These are phyloP conservation scores for Penicillium fuscoglaucum DNA, from an alignment of 2,329 filamentous ascomycete genomes.

Conservation along the genomic window DNA sequence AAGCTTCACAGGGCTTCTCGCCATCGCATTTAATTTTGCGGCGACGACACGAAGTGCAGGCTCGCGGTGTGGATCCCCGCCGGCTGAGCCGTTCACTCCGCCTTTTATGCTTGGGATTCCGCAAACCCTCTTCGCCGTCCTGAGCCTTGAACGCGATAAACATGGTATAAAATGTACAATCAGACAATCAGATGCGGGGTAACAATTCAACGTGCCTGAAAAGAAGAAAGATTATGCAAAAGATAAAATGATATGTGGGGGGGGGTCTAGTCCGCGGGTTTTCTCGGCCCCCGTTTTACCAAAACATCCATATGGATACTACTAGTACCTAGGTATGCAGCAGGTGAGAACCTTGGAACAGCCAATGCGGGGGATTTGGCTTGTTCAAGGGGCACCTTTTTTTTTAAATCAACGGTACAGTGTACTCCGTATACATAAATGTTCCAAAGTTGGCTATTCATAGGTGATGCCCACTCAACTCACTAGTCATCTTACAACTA, in stretches of 20 bases:
- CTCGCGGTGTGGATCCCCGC: constrained; percentile 33
- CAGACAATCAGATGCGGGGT: background rate
- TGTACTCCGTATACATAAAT: too few relatives aligned
- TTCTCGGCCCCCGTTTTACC: background rate
- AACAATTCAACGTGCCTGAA: background rate
- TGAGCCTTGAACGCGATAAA: constrained; percentile 17
- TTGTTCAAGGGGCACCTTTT: too few relatives aligned
- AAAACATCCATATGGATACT: too few relatives aligned
- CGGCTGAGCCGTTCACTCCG: constrained; percentile 6
- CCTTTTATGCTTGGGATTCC: constrained; percentile 14
- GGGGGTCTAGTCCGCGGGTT: background rate
- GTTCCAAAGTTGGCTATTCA: background rate
- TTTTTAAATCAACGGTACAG: too few relatives aligned
- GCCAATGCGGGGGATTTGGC: background rate
- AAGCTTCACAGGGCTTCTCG: constrained; percentile 74
- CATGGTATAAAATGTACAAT: constrained; percentile 2
- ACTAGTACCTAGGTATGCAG: background rate
- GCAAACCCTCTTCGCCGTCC: constrained; percentile 6
- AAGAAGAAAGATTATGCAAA: background rate
- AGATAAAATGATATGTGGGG: background rate
- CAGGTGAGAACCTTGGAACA: background rate
- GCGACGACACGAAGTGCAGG: constrained; percentile 72
- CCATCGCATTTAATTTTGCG: constrained; percentile 80
- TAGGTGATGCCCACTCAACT: background rate
- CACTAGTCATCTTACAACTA: background rate